Evolutionary conservation across 495 filamentous ascomycete species (phyloP), one percentile per base, ranked within the genome.

Genomic region (Staphylotrichum longicolle): DNA sequence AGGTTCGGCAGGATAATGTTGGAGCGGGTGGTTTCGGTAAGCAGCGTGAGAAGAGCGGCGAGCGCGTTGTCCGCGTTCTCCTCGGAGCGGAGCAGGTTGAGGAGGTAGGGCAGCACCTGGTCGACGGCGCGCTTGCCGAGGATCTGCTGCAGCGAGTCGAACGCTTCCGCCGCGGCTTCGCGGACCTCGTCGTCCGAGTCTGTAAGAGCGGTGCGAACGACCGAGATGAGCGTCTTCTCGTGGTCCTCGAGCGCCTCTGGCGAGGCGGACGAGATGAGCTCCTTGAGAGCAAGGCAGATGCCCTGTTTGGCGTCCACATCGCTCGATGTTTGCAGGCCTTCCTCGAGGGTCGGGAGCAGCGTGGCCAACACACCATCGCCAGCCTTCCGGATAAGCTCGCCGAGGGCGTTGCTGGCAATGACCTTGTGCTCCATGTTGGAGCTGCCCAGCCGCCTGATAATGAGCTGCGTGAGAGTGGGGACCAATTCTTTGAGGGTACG

Each of bases 351-450:
- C 15, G 94, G 94, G 54, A 98, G 77, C 59, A 98, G 77, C 50
- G 85, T 96, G 11, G 92, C 83, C 61, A 98, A 75, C 54, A 98
- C 92, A 55, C 91, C 88, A 68, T 98, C 94, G 57, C 94, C 94
- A 66, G 93, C 93, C 75, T 96, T 98, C 63, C 94, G 85, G 66
- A 98, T 98, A 34, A 98, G 81, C 70, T 98, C 94, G 65, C 94
- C 95, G 53, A 98, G 81, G 10, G 94, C 91, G 72, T 98, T 98
- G 67, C 93, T 92, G 52, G 94, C 95, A 77, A 98, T 98, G 61
- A 95, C 88, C 76, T 96, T 97, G 73, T 98, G 94, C 73, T 98
- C 94, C 88, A 96, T 90, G 69, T 96, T 98, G 4, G 92, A 88
- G 65, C 91, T 97, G 57, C 91, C 94, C 42, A 98, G 86, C 41